Evolutionary conservation across 257 asterid species (phyloP).

Genomic region (Nyctanthes arbortristis): DNA sequence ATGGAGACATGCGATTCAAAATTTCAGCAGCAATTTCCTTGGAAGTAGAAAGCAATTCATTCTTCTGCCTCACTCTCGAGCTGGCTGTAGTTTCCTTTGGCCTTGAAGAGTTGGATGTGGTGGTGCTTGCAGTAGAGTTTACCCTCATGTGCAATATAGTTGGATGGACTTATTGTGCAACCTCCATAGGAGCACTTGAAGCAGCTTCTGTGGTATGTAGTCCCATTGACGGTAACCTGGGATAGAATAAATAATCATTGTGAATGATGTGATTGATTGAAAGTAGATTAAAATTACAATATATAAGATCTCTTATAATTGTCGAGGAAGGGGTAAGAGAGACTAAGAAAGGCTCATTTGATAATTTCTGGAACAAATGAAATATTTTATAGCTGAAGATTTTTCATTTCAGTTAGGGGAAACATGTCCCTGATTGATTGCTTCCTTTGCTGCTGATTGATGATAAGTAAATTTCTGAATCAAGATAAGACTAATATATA

Average conservation of each 20-base stretch:
- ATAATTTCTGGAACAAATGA: neutral
- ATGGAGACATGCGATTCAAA: constrained; percentile 4
- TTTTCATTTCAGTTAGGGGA: too few relatives aligned
- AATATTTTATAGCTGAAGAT: neutral
- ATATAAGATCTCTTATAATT: neutral
- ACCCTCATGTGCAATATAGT: constrained; percentile 71
- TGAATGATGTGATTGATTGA: neutral
- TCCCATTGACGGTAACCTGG: constrained; percentile 58
- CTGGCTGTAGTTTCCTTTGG: constrained; percentile 69
- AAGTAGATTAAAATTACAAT: neutral
- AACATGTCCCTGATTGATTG: too few relatives aligned
- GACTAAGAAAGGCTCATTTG: neutral
- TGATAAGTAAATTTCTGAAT: too few relatives aligned
- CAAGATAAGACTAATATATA: too few relatives aligned
- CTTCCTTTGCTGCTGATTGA: too few relatives aligned
- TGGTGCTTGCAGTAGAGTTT: constrained; percentile 80
- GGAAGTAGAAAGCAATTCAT: constrained; percentile 22
- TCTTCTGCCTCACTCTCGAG: constrained; percentile 41
- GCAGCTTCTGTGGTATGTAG: constrained; percentile 71
- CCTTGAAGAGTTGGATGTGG: constrained; percentile 66
- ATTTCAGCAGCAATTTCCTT: constrained; percentile 14
- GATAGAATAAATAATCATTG: neutral
- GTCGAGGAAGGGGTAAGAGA: neutral
- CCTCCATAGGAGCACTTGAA: constrained; percentile 82
- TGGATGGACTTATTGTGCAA: constrained; percentile 74